Evolutionary conservation across 441 rosid species (phyloP).

Genomic region (Gossypium schwendimanii): DNA sequence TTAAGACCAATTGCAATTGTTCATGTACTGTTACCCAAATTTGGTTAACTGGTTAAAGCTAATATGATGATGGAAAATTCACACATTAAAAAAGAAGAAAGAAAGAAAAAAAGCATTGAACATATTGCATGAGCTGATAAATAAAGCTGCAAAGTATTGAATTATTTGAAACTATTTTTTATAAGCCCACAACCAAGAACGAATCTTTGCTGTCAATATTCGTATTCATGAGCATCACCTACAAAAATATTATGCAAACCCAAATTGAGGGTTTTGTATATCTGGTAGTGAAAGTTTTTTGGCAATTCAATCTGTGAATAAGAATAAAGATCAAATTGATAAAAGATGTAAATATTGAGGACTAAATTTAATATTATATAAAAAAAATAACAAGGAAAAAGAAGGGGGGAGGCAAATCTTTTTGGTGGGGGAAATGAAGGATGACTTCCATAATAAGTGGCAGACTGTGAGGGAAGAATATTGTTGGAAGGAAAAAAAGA

Average conservation of each 20-base stretch:
- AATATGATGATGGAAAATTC: neutral
- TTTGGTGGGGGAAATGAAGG: conserved; percentile 4
- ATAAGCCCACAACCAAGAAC: neutral
- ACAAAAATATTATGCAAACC: neutral
- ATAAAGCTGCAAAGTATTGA: no score
- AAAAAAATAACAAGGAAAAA: neutral
- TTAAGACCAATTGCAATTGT: neutral
- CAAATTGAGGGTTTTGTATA: neutral
- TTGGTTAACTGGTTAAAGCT: neutral
- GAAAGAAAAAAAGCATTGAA: neutral
- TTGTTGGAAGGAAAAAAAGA: neutral
- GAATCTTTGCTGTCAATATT: neutral
- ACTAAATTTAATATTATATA: no score
- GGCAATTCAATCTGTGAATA: no score
- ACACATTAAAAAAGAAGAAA: no score
- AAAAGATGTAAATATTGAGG: no score
- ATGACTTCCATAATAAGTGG: conserved; percentile 7
- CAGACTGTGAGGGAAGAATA: conserved; percentile 1
- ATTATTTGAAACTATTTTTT: neutral
- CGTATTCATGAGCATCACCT: no score
- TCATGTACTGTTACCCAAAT: neutral
- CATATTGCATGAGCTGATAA: neutral
- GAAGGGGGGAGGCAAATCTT: neutral
- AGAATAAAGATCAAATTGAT: no score
- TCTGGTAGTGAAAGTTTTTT: neutral